phyloP scores from a whole-genome alignment of 768 basidiomycete species.

The Brasilioporus rufonigricans region DNA sequence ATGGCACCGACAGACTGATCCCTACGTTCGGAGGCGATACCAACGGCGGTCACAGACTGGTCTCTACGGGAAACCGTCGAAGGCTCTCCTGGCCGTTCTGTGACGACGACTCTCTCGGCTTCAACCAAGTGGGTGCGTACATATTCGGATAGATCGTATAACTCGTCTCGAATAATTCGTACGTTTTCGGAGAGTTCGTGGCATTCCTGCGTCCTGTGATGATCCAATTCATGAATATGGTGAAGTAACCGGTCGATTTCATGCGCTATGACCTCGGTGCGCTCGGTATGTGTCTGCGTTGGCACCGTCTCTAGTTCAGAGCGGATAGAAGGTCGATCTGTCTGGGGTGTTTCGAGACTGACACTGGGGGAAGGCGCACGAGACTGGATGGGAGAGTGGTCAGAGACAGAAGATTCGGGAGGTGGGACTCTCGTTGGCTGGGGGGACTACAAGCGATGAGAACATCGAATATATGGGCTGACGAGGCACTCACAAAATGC shows the following conservation, averaged over 20 bases:
- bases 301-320: conserved; percentile 44
- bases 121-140: conserved; percentile 41
- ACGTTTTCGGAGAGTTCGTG: conserved; percentile 66
- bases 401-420: conserved; percentile 28
- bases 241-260: conserved; percentile 52
- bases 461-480: background rate
- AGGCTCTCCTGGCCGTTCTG: conserved; percentile 12
- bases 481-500: conserved; percentile 36
- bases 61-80: conserved; percentile 34
- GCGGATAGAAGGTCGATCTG: conserved; percentile 47
- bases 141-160: conserved; percentile 60
- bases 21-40: conserved; percentile 34
- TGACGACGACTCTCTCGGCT: conserved; percentile 16
- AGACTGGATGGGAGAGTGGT: conserved; percentile 32
- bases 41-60: conserved; percentile 44
- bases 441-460: conserved; percentile 24
- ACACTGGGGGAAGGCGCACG: conserved; percentile 45
- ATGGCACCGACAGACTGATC: conserved; percentile 49
- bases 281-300: conserved; percentile 38
- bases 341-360: conserved; percentile 49
- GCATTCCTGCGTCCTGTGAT: conserved; percentile 59
- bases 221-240: conserved; percentile 62
- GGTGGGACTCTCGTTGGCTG: conserved; percentile 32
- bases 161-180: conserved; percentile 64
- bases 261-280: conserved; percentile 44